phyloP scores from a whole-genome alignment of 2,329 filamentous ascomycete species.

The Xylaria sp. region DNA sequence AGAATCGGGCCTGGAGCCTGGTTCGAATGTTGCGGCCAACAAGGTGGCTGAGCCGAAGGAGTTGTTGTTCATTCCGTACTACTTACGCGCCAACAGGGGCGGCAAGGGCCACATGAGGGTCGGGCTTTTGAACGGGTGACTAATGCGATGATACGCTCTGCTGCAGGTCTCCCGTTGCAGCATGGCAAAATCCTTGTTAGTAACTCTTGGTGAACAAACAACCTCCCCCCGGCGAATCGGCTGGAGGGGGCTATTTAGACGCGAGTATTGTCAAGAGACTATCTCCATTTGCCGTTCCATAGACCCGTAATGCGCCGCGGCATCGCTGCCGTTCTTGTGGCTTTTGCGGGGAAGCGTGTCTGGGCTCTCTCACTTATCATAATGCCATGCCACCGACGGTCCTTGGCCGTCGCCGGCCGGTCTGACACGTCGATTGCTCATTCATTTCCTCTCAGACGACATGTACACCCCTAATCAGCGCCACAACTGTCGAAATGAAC shows the following conservation, averaged over 20 bases:
- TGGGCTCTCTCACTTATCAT: slow-evolving; percentile 12
- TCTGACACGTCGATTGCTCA: slow-evolving; percentile 11
- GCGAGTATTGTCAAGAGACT: slow-evolving; percentile 6
- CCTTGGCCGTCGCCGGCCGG: slow-evolving; percentile 12
- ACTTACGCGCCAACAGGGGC: slow-evolving; percentile 63
- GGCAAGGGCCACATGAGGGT: slow-evolving; percentile 66
- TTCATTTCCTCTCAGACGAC: slow-evolving; percentile 6
- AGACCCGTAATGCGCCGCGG: slow-evolving; percentile 7
- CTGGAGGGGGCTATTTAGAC: slow-evolving; percentile 6
- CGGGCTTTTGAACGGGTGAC: slow-evolving; percentile 46
- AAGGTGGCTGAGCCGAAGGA: slow-evolving; percentile 44
- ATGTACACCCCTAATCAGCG: not conserved
- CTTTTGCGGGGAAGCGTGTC: slow-evolving; percentile 24
- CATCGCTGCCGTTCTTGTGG: slow-evolving; percentile 13
- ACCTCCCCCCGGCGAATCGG: slow-evolving; percentile 14
- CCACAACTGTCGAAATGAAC: slow-evolving; percentile 14
- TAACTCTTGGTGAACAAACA: slow-evolving; percentile 5
- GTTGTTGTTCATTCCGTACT: slow-evolving; percentile 64
- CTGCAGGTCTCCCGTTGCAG: slow-evolving; percentile 17
- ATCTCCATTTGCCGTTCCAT: slow-evolving; percentile 14
- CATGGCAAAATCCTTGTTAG: slow-evolving; percentile 19
- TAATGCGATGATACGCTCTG: slow-evolving; percentile 26
- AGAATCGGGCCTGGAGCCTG: slow-evolving; percentile 39
- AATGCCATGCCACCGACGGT: slow-evolving; percentile 15
- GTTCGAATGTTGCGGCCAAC: slow-evolving; percentile 36